A percentile compares a stretch with the other conserved stretches of the same genome.
Conservation (phyloP, 1,139 yeast species). For the Blastobotrys arbuscula region DNA sequence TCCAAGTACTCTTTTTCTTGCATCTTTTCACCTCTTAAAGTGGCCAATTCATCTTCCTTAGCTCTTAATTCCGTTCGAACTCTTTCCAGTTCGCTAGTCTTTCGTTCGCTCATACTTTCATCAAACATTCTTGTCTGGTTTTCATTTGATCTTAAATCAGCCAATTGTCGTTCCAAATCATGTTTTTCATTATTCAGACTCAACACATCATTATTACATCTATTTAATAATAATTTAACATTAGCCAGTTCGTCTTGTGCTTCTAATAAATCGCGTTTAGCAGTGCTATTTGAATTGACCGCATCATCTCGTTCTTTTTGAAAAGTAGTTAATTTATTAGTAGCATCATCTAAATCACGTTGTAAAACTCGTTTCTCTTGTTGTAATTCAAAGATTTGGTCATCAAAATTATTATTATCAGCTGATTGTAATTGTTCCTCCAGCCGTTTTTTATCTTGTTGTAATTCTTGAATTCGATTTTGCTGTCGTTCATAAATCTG, state of each 20-base stretch:
- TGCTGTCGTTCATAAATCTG: constrained; percentile 15
- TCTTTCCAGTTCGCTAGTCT: constrained; percentile 17
- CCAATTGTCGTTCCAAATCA: constrained; percentile 18
- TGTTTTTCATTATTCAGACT: constrained; percentile 21
- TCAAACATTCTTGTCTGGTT: constrained; percentile 16
- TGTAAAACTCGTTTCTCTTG: constrained; percentile 13
- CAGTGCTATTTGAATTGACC: not conserved
- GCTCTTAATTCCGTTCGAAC: constrained; percentile 16
- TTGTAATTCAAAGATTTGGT: constrained; percentile 14
- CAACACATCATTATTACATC: constrained; percentile 21
- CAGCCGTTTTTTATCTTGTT: constrained; percentile 8
- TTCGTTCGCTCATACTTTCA: constrained; percentile 17
- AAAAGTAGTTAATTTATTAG: constrained; percentile 4
- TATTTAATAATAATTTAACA: constrained; percentile 18
- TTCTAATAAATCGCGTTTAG: constrained; percentile 11
- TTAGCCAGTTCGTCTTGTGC: constrained; percentile 18
- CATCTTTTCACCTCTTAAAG: constrained; percentile 14
- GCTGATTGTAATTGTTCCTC: constrained; percentile 2
- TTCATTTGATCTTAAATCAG: constrained; percentile 14
- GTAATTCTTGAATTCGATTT: constrained; percentile 14
- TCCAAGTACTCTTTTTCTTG: constrained; percentile 18
- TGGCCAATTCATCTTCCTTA: constrained; percentile 16
- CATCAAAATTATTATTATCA: constrained; percentile 5
- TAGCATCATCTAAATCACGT: constrained; percentile 9
- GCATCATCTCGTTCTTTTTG: constrained; percentile 6